A percentile compares a stretch with the other conserved stretches of the same genome.
Conservation (phyloP, 495 filamentous ascomycete genomes). For the Cercophora scortea region DNA sequence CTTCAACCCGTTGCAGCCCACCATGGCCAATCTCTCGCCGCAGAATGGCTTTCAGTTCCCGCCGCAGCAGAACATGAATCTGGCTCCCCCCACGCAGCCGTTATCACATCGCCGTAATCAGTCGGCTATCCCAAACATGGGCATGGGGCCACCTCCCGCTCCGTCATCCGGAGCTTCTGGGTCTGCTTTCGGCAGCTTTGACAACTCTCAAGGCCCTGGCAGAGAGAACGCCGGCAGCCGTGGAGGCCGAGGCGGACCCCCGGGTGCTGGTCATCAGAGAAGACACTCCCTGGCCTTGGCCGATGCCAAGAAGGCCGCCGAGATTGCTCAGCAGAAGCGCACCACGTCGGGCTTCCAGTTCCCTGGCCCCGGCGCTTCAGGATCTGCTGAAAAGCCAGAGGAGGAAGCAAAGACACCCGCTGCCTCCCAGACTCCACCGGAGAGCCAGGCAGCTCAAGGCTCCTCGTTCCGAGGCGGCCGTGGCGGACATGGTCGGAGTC, state of each 20-base stretch:
- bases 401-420: conserved; percentile 37
- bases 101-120: conserved; percentile 94
- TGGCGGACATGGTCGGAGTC: conserved; percentile 51
- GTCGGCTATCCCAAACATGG: conserved; percentile 89
- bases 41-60: conserved; percentile 89
- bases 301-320: conserved; percentile 96
- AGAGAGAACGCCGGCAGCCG: conserved; percentile 64
- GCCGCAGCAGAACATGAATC: conserved; percentile 60
- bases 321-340: conserved; percentile 92
- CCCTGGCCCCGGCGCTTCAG: conserved; percentile 63
- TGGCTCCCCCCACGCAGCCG: conserved; percentile 71
- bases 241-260: conserved; percentile 66
- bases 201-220: conserved; percentile 51
- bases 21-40: conserved; percentile 70
- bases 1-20: conserved; percentile 59
- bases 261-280: conserved; percentile 78
- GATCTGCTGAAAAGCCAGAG: conserved; percentile 45
- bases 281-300: conserved; percentile 91
- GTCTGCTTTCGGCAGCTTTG: conserved; percentile 69
- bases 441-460: conserved; percentile 42
- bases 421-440: conserved; percentile 33
- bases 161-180: conserved; percentile 94
- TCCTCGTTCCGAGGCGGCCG: conserved; percentile 40
- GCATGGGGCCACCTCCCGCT: conserved; percentile 88
- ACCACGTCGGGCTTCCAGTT: conserved; percentile 94